These are phyloP conservation scores for Aspergillus tanneri DNA, from an alignment of 2,329 filamentous ascomycete genomes.

Conservation along the genomic window DNA sequence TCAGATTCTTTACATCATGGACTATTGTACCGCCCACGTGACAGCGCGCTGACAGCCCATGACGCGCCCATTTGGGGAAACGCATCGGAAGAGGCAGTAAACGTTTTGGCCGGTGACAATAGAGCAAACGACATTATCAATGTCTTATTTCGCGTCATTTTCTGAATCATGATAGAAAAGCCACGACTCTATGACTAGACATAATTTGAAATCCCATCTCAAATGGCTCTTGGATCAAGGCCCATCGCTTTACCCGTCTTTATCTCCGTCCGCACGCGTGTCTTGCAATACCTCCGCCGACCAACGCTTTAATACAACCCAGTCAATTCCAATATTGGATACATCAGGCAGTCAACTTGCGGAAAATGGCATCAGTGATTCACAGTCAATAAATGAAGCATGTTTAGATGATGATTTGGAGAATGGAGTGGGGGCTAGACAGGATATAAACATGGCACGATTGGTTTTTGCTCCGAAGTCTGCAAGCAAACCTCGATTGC, in stretches of 20 bases:
- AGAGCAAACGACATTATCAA: slow-evolving; percentile 5
- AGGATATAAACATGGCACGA: slow-evolving; percentile 44
- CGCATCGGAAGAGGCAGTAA: not conserved
- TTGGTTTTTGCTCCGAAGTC: slow-evolving; percentile 44
- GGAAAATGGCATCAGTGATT: slow-evolving; percentile 13
- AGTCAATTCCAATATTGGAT: slow-evolving; percentile 7
- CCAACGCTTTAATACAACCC: slow-evolving; percentile 6
- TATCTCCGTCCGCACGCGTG: slow-evolving; percentile 30
- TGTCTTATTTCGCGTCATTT: slow-evolving; percentile 5
- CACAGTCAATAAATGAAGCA: slow-evolving; percentile 6
- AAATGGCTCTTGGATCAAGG: slow-evolving; percentile 48
- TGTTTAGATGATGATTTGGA: slow-evolving; percentile 22
- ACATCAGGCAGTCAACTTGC: slow-evolving; percentile 7
- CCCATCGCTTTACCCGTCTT: slow-evolving; percentile 33
- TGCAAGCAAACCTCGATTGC: slow-evolving; percentile 40
- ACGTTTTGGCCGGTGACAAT: slow-evolving; percentile 7
- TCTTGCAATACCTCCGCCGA: slow-evolving; percentile 14
- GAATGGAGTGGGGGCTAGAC: slow-evolving; percentile 27
- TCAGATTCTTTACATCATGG: too few relatives aligned
- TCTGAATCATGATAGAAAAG: slow-evolving; percentile 28
- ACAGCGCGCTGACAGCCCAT: slow-evolving; percentile 24
- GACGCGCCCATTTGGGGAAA: slow-evolving; percentile 16
- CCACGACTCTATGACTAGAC: slow-evolving; percentile 49
- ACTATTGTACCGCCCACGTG: slow-evolving; percentile 20
- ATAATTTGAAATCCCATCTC: slow-evolving; percentile 48